Conservation (phyloP, 2,329 filamentous ascomycete genomes). For the Allantophomopsis cytisporea region DNA sequence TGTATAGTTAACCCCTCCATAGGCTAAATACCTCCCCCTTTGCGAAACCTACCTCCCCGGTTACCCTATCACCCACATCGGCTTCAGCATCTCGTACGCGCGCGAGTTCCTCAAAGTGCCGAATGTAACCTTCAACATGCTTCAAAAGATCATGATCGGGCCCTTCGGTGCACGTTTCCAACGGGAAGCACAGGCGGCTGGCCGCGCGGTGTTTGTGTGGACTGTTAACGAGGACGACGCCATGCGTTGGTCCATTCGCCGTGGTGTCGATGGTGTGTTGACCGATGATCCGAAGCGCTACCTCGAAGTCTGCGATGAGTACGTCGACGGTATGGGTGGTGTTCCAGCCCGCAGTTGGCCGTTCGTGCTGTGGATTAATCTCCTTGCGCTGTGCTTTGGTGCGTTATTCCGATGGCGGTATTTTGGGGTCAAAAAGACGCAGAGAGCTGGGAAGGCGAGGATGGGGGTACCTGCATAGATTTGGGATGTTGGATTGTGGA, state of each 20-base stretch:
- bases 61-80: constrained; percentile 55
- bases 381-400: not conserved
- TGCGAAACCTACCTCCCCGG: constrained; percentile 46
- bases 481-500: too few species aligned
- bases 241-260: constrained; percentile 70
- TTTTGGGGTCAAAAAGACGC: not conserved
- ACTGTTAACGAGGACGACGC: constrained; percentile 68
- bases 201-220: constrained; percentile 62
- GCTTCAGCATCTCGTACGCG: constrained; percentile 48
- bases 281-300: constrained; percentile 70
- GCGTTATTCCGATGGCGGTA: not conserved
- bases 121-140: constrained; percentile 66
- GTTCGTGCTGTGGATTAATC: not conserved
- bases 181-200: constrained; percentile 36
- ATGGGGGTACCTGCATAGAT: too few species aligned
- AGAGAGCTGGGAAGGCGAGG: too few species aligned
- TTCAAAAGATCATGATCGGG: constrained; percentile 54
- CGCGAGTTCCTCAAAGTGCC: constrained; percentile 54
- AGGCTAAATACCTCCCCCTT: constrained; percentile 55
- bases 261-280: constrained; percentile 63
- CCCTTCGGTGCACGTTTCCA: constrained; percentile 56
- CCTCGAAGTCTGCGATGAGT: constrained; percentile 38
- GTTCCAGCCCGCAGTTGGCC: not conserved
- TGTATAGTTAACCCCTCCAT: not conserved
- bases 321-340: constrained; percentile 8